Evolutionary conservation across 192 early-diverging fungal species (phyloP), one percentile per base, ranked within the genome.

Genomic region (Coemansia sp.): DNA sequence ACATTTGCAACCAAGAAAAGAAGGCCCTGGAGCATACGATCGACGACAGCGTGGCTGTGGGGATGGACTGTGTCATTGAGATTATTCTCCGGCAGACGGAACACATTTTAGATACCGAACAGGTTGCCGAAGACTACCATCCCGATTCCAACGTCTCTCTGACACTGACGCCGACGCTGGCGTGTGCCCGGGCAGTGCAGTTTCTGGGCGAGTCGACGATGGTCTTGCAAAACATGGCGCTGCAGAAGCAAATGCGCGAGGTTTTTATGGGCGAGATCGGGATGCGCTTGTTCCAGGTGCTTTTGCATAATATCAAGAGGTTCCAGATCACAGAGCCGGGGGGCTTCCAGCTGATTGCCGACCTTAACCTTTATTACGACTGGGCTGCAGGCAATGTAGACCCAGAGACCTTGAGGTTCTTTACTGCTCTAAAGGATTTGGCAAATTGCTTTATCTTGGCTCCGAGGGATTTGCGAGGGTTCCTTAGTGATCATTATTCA

Each of bases 231-330:
- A 70, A 58, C 32, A 88, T 90, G 30, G 81, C 81, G 5, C 81
- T 87, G 11, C 91, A 98, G 43, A 87, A 89, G 66, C 68, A 87
- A 39, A 93, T 91, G 24, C 78, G 92, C 55, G 88, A 93, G 49
- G 87, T 98, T 28, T 94, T 94, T 68, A 83, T 91, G 44, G 87
- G 85, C 53, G 95, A 98, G 64, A 80, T 97, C 44, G 92, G 86
- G 33, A 59, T 83, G 20, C 81, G 95, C 36, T 71, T 98, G 46
- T 98, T 93, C 77, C 84, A 86, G 40, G 77, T 87, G 41, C 81
- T 98, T 27, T 73, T 83, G 46, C 91, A 94, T 43, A 87, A 95
- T 67, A 67, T 98, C 23, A 87, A 87, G 44, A 66, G 81, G 45
- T 87, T 84, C 50, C 85, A 84, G 27, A 84, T 98, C 24, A 89